A percentile compares a stretch with the other conserved stretches of the same genome.
Evolutionary conservation across 2,329 filamentous ascomycete genomes (phyloP).

Genomic region (Penicillium sp.): DNA sequence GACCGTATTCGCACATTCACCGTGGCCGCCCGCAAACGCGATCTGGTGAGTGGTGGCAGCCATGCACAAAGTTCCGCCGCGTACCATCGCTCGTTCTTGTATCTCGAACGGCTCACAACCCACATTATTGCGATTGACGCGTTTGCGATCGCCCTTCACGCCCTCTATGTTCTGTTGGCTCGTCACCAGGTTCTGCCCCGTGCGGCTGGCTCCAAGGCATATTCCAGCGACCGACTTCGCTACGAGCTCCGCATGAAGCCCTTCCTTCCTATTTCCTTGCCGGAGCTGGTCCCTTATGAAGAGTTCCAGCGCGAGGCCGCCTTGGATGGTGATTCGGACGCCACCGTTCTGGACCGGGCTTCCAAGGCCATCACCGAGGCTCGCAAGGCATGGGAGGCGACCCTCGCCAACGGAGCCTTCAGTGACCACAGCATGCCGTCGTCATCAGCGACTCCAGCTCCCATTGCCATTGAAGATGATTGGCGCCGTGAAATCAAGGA

Average conservation of each 20-base stretch:
- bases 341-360: slow-evolving; percentile 36
- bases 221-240: slow-evolving; percentile 61
- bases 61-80: slow-evolving; percentile 14
- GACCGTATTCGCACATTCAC: slow-evolving; percentile 68
- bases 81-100: slow-evolving; percentile 41
- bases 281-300: slow-evolving; percentile 59
- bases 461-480: slow-evolving; percentile 51
- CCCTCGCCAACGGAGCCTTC: slow-evolving; percentile 36
- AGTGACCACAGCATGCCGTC: slow-evolving; percentile 12
- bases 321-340: slow-evolving; percentile 41
- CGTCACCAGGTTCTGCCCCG: slow-evolving; percentile 48
- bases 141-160: slow-evolving; percentile 47
- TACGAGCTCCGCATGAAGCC: slow-evolving; percentile 85
- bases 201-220: slow-evolving; percentile 52
- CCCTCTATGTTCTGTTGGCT: slow-evolving; percentile 61
- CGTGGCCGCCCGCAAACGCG: slow-evolving; percentile 28
- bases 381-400: slow-evolving; percentile 40
- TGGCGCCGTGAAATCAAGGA: slow-evolving; percentile 58
- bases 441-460: background rate
- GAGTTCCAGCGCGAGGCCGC: slow-evolving; percentile 48
- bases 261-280: slow-evolving; percentile 63
- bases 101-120: slow-evolving; percentile 56
- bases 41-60: slow-evolving; percentile 9
- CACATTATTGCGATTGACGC: slow-evolving; percentile 58
- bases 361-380: slow-evolving; percentile 35